Evolutionary conservation across 306 rosid genomes (phyloP).

Genomic region (Elaeagnus macrophylla): DNA sequence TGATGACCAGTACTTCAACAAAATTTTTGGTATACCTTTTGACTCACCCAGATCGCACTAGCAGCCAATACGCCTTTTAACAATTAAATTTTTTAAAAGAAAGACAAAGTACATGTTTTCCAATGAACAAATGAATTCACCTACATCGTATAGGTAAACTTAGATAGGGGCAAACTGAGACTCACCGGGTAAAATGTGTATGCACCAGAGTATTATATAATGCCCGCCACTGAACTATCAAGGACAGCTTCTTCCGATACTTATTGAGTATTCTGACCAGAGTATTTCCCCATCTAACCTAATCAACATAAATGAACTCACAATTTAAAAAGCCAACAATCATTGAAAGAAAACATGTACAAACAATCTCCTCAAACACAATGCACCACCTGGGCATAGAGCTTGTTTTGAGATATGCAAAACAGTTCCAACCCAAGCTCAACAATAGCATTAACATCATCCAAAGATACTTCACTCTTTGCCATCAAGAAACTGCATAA

Average conservation of each 20-base stretch:
- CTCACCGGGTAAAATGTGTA: constrained; percentile 91
- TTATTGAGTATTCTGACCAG: constrained; percentile 73
- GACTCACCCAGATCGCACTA: neutral
- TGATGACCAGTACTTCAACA: neutral
- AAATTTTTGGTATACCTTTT: neutral
- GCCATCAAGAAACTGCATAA: constrained; percentile 81
- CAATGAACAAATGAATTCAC: neutral
- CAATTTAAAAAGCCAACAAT: constrained; percentile 16
- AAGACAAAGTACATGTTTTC: too few species aligned
- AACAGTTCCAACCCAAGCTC: constrained; percentile 71
- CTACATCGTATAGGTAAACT: constrained; percentile 5
- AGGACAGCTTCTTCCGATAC: constrained; percentile 65
- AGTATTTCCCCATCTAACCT: constrained; percentile 99
- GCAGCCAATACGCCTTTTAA: neutral
- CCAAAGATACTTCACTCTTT: constrained; percentile 78
- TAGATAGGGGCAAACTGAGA: constrained; percentile 9
- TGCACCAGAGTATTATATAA: constrained; percentile 68
- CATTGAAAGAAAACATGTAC: constrained; percentile 3
- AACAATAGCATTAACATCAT: constrained; percentile 54
- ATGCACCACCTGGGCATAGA: constrained; percentile 75
- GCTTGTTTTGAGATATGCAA: constrained; percentile 60
- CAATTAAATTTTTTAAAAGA: neutral
- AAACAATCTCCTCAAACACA: constrained; percentile 23
- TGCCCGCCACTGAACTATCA: constrained; percentile 75
- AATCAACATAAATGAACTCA: constrained; percentile 35